Base-by-base conservation (phyloP, 306 rosid species). In the Styphnolobium japonicum region DNA sequence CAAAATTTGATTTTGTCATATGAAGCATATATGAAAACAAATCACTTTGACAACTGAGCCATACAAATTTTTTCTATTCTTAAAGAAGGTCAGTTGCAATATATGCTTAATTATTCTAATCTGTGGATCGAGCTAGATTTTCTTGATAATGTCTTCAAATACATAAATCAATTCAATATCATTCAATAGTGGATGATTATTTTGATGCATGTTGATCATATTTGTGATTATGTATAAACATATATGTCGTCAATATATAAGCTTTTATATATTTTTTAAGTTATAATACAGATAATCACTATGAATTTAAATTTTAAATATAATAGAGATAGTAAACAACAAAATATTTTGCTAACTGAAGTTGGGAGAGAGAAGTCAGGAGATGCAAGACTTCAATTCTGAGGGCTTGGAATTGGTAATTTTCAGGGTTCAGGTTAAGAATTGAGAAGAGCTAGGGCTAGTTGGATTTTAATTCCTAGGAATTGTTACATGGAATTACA, bases 1-100 rank as follows among this genome's bases (percentile, higher is more conserved):
- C 33, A 34, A 79, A 69, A 70, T 57, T 33, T 58, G 52, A 77
- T 57, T 16, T 45, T 62, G 37, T 63, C 7, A 60, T 75, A 18
- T 15, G 42, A 14, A 73, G 39, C 21, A 52, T 19, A 39, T 58
- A 58, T 7, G 63, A 33, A 48, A 48, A 56, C 18, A 27, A n/a
- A 21, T 55, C 22, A 36, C 55, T 49, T 62, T 37, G 15, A 23
- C 33, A 19, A 21, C 27, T 34, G 65, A 64, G 40, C 29, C 3
- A 51, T 25, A 10, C 64, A 64, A 64, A 3, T 23, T 73, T 51
- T 76, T 22, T 23, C n/a, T 12, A 23, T 60, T 12, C 37, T 62
- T 19, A 46, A 22, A 7, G 56, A 66, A 53, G 66, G 16, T 34
- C 27, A 46, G 75, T 39, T 31, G 42, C 4, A 57, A 7, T 11